A percentile compares a stretch with the other conserved stretches of the same genome.
Evolutionary conservation across 345 rosid genomes (phyloP).

Genomic region (Eucalyptus sp.): DNA sequence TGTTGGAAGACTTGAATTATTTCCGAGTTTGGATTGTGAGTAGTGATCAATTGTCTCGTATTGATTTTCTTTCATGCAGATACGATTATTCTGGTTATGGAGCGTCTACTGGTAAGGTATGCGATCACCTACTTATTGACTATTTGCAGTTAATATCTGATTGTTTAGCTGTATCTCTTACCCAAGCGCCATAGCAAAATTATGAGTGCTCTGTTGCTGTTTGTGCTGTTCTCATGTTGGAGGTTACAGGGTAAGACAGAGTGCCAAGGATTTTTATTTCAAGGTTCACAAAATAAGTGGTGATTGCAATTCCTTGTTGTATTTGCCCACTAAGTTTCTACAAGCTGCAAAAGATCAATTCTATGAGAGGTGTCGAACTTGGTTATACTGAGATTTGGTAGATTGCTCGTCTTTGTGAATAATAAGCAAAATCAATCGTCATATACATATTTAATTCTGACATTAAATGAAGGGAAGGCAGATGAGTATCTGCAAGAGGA

Average conservation of each 20-base stretch:
- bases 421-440: not conserved
- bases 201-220: not conserved
- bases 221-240: not conserved
- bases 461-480: not conserved
- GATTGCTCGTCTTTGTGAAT: not conserved
- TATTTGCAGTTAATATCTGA: not conserved
- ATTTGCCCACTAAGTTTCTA: not conserved
- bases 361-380: not conserved
- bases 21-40: not conserved
- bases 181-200: not conserved
- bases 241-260: not conserved
- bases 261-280: not conserved
- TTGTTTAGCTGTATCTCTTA: not conserved
- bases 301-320: not conserved
- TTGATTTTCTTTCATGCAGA: conserved; percentile 19
- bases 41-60: not conserved
- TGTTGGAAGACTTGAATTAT: not conserved
- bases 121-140: not conserved
- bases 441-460: not conserved
- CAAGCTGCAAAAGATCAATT: not conserved
- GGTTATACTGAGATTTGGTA: not conserved
- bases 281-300: not conserved
- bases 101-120: conserved; percentile 91
- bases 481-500: not conserved
- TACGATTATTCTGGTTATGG: conserved; percentile 99